phyloP scores from a whole-genome alignment of 1,284 basidiomycete genomes.

The Cerioporus squamosus region DNA sequence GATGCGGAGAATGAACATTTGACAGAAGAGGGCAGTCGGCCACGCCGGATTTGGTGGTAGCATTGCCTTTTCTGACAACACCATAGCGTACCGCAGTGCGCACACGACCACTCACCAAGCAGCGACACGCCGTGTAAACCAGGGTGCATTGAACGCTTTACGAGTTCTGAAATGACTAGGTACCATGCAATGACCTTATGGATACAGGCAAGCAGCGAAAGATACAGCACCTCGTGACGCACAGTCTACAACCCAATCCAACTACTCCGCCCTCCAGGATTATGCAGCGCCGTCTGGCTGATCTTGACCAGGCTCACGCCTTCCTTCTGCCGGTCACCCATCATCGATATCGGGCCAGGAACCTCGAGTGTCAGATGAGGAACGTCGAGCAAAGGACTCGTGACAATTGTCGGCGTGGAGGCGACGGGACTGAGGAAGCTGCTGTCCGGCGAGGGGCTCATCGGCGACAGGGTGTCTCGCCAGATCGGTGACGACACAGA shows the following conservation, averaged over 20 bases:
- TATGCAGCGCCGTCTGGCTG: conserved; percentile 90
- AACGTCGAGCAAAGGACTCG: conserved; percentile 59
- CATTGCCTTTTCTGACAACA: conserved; percentile 2
- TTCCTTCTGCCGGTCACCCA: conserved; percentile 32
- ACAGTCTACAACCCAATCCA: conserved; percentile 80
- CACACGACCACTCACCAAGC: not conserved
- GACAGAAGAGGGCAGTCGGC: no score
- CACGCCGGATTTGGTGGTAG: conserved; percentile 2
- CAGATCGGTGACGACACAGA: conserved; percentile 27
- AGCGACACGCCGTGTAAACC: not conserved
- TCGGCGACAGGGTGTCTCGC: conserved; percentile 22
- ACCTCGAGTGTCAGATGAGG: conserved; percentile 22
- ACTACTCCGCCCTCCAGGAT: conserved; percentile 86
- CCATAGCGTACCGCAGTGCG: not conserved
- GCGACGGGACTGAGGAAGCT: conserved; percentile 34
- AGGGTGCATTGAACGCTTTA: no score
- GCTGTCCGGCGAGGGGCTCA: conserved; percentile 18
- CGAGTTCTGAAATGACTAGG: not conserved
- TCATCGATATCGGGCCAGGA: conserved; percentile 1
- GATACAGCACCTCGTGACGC: not conserved
- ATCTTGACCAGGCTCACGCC: conserved; percentile 74
- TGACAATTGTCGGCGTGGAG: conserved; percentile 51
- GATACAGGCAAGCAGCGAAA: not conserved
- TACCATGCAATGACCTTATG: not conserved
- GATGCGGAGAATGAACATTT: conserved; percentile 11